These are phyloP conservation scores for Brasilioporus rufonigricans DNA, from an alignment of 768 basidiomycete species.

Conservation along the genomic window DNA sequence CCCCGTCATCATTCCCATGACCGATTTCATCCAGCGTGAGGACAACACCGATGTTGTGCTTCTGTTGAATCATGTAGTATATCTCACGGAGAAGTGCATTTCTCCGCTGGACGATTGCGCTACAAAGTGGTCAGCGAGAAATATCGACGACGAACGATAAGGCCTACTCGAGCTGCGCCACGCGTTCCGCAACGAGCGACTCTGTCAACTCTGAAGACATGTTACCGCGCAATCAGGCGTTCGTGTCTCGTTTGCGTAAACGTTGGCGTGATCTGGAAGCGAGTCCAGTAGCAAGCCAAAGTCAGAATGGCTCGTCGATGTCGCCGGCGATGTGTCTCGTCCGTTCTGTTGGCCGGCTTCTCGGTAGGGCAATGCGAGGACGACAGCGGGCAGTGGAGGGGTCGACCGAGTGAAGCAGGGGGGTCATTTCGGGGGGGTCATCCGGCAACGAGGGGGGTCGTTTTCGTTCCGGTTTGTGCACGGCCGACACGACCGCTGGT, in stretches of 20 bases:
- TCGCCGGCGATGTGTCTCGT: constrained; percentile 11
- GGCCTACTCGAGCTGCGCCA: constrained; percentile 34
- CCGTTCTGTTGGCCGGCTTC: background rate
- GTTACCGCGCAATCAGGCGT: constrained; percentile 1
- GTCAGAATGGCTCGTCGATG: background rate
- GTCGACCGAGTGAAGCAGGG: background rate
- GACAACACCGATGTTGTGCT: constrained; percentile 43
- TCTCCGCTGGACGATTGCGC: constrained; percentile 60
- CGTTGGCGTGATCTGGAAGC: background rate
- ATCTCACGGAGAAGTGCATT: constrained; percentile 72
- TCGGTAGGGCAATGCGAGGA: background rate
- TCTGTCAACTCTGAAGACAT: constrained; percentile 32
- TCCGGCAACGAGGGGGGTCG: constrained; percentile 8
- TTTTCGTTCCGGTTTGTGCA: background rate
- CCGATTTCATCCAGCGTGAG: constrained; percentile 40
- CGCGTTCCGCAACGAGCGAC: constrained; percentile 37
- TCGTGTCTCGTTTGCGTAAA: constrained; percentile 1
- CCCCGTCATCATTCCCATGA: constrained; percentile 28
- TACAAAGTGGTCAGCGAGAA: constrained; percentile 24
- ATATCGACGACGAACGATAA: background rate
- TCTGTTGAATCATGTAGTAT: constrained; percentile 60
- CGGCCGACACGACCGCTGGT: background rate
- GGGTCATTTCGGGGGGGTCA: constrained; percentile 15
- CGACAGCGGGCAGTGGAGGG: background rate
- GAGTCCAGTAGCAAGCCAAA: background rate